Evolutionary conservation across 768 basidiomycete species (phyloP).

Genomic region (Calocybe gangraenosa): DNA sequence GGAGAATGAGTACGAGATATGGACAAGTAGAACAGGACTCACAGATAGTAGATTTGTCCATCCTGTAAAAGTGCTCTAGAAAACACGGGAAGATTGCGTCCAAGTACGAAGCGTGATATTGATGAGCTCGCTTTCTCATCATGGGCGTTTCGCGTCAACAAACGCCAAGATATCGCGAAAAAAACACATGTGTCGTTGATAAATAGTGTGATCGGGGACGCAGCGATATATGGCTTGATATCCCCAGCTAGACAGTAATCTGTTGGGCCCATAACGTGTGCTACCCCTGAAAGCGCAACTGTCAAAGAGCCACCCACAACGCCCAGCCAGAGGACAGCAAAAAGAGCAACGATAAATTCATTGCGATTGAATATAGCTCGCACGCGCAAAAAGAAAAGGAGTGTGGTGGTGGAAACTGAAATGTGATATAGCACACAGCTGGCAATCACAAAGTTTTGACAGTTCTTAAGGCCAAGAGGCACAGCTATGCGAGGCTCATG

Average conservation of each 20-base stretch:
- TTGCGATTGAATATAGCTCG: slow-evolving; percentile 17
- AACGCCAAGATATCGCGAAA: slow-evolving; percentile 26
- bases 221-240: slow-evolving; percentile 14
- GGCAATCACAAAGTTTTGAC: slow-evolving; percentile 4
- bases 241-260: slow-evolving; percentile 22
- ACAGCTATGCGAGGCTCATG: background rate
- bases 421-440: slow-evolving; percentile 6
- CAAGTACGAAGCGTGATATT: slow-evolving; percentile 9
- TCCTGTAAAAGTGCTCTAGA: slow-evolving; percentile 20
- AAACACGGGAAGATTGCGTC: slow-evolving; percentile 17
- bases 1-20: background rate
- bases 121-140: slow-evolving; percentile 1
- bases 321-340: slow-evolving; percentile 24
- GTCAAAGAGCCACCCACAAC: slow-evolving; percentile 21
- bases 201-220: slow-evolving; percentile 17
- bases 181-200: slow-evolving; percentile 28
- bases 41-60: slow-evolving; percentile 31
- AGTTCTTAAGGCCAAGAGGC: slow-evolving; percentile 15
- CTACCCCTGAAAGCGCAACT: slow-evolving; percentile 17
- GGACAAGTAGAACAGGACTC: slow-evolving; percentile 7
- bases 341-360: slow-evolving; percentile 17
- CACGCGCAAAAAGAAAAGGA: slow-evolving; percentile 11
- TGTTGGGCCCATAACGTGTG: slow-evolving; percentile 25
- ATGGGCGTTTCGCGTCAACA: slow-evolving; percentile 4
- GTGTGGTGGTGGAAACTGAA: slow-evolving; percentile 4